phyloP scores from a whole-genome alignment of 2,329 filamentous ascomycete genomes.

The Sporothrix inflata region DNA sequence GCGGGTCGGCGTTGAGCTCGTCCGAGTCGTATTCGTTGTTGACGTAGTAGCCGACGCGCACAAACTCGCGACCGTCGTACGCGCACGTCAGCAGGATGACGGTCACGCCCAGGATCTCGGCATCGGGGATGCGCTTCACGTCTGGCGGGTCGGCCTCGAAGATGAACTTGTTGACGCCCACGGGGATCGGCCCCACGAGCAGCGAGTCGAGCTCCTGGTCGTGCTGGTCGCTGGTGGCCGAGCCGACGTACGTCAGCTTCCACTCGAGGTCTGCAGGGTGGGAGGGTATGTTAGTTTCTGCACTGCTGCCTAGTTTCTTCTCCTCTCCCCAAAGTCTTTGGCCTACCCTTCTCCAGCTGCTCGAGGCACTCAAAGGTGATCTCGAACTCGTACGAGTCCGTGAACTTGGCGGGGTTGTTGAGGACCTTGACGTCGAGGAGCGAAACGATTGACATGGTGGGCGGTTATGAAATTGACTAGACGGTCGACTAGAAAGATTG shows the following conservation, averaged over 20 bases:
- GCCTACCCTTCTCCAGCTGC: constrained; percentile 82
- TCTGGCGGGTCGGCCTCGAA: constrained; percentile 95
- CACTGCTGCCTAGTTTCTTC: neutral
- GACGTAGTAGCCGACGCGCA: constrained; percentile 98
- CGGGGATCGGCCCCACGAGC: constrained; percentile 93
- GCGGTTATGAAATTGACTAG: neutral
- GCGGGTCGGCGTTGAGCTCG: constrained; percentile 85
- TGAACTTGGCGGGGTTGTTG: constrained; percentile 96
- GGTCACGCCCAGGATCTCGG: constrained; percentile 94
- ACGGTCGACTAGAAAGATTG: neutral
- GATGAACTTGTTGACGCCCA: constrained; percentile 97
- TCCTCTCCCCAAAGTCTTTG: neutral
- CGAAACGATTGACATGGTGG: constrained; percentile 90
- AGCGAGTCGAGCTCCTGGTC: constrained; percentile 98
- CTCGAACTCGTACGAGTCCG: constrained; percentile 92
- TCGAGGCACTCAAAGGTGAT: constrained; percentile 99
- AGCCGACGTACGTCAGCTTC: constrained; percentile 99
- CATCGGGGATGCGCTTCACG: constrained; percentile 86
- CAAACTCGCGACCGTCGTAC: constrained; percentile 95
- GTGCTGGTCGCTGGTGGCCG: constrained; percentile 93
- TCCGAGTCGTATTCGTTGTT: constrained; percentile 98
- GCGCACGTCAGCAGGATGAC: constrained; percentile 95
- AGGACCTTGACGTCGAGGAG: constrained; percentile 92
- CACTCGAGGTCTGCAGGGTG: constrained; percentile 81
- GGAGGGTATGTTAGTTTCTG: constrained; percentile 1